A percentile compares a stretch with the other conserved stretches of the same genome.
phyloP scores from a whole-genome alignment of 2,329 filamentous ascomycete genomes.

The Colletotrichum filicis region DNA sequence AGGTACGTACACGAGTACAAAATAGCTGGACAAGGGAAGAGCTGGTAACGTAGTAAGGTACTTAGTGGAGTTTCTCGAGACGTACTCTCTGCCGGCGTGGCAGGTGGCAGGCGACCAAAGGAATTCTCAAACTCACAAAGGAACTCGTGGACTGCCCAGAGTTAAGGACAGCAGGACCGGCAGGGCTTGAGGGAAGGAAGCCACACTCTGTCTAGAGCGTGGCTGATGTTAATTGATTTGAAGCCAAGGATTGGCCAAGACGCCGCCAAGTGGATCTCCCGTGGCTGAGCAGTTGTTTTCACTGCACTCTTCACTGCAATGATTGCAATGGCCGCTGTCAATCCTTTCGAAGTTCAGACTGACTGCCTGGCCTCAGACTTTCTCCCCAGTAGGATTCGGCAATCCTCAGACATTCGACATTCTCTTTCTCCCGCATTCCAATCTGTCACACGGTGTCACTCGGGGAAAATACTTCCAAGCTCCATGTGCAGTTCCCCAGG shows the following conservation, averaged over 20 bases:
- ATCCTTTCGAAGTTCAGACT: not conserved
- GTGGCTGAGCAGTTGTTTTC: slow-evolving; percentile 1
- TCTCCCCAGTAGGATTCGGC: not conserved
- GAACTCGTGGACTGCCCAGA: not conserved
- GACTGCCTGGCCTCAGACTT: not conserved
- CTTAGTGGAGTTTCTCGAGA: not conserved
- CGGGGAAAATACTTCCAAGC: not conserved
- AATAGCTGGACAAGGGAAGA: not conserved
- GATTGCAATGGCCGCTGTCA: not conserved
- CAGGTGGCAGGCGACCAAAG: not conserved
- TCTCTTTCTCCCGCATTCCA: not conserved
- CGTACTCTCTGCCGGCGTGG: not conserved
- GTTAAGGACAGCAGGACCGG: not conserved
- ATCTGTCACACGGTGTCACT: not conserved
- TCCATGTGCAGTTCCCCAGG: not conserved
- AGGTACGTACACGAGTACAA: too few species aligned
- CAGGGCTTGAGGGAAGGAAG: not conserved
- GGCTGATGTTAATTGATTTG: not conserved
- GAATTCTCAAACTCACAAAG: not conserved
- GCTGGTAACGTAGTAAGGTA: not conserved
- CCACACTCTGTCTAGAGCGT: not conserved
- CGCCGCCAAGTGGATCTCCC: not conserved
- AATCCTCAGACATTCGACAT: not conserved
- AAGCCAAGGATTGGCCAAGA: slow-evolving; percentile 8
- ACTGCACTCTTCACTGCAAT: not conserved